Evolutionary conservation across 495 filamentous ascomycete species (phyloP).

Genomic region (Penicillium atrosanguineum): DNA sequence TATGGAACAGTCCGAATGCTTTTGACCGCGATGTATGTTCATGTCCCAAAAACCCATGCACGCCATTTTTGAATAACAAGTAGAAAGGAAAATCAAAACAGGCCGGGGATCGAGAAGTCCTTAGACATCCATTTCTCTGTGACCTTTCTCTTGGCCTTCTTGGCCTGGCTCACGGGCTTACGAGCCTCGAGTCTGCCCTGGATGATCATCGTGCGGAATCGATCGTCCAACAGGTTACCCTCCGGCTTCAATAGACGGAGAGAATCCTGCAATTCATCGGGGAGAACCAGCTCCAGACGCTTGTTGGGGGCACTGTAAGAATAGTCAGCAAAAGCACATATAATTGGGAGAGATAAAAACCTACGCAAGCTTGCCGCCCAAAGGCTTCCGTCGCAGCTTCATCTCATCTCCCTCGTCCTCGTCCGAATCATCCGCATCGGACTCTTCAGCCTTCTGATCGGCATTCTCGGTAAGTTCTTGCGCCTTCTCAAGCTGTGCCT

Average conservation of each 20-base stretch:
- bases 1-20: constrained; percentile 6
- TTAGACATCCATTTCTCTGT: constrained; percentile 98
- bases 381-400: constrained; percentile 66
- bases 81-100: constrained; percentile 25
- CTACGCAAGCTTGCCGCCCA: constrained; percentile 67
- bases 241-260: constrained; percentile 87
- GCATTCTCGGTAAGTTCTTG: constrained; percentile 63
- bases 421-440: constrained; percentile 55
- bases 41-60: constrained; percentile 29
- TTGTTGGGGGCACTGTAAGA: constrained; percentile 64
- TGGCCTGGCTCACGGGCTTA: constrained; percentile 70
- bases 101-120: constrained; percentile 69
- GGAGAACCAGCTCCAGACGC: constrained; percentile 81
- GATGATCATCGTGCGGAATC: constrained; percentile 84
- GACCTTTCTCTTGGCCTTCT: constrained; percentile 70
- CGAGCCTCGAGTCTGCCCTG: constrained; percentile 85
- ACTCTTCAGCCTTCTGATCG: constrained; percentile 48
- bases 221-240: constrained; percentile 86
- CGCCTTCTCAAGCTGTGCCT: constrained; percentile 61
- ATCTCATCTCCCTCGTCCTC: constrained; percentile 53
- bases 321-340: constrained; percentile 24
- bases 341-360: constrained; percentile 20
- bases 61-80: constrained; percentile 25
- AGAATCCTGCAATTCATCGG: constrained; percentile 91
- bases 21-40: constrained; percentile 28